Evolutionary conservation across 805 yeast species (phyloP).

Genomic region (Barnettozyma salicaria): DNA sequence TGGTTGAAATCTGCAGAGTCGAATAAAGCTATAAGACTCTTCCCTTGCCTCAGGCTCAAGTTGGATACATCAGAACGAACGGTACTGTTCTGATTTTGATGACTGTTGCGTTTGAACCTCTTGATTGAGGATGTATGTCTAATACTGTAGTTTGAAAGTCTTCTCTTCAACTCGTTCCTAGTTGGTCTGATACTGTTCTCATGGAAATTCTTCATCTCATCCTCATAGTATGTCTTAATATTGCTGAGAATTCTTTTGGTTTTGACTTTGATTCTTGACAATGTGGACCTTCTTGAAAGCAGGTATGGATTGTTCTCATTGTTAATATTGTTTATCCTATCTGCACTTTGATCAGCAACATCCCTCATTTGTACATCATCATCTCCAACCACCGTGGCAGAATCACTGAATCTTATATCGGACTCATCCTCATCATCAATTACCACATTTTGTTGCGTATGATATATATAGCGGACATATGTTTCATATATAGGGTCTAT

Average conservation of each 20-base stretch:
- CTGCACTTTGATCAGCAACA: too few species aligned
- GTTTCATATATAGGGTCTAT: slow-evolving; percentile 12
- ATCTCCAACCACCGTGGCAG: slow-evolving; percentile 7
- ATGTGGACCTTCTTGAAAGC: slow-evolving; percentile 5
- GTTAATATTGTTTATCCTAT: too few species aligned
- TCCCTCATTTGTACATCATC: slow-evolving; percentile 3
- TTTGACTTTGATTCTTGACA: slow-evolving; percentile 9
- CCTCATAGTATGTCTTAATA: slow-evolving; percentile 8
- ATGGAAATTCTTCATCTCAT: slow-evolving; percentile 8
- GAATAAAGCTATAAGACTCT: slow-evolving; percentile 5
- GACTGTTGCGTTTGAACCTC: slow-evolving; percentile 7
- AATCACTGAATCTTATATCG: slow-evolving; percentile 4
- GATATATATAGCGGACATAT: slow-evolving; percentile 12
- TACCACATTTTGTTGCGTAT: slow-evolving; percentile 7
- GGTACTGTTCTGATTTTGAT: too few species aligned
- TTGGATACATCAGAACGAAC: neutral
- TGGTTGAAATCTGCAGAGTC: slow-evolving; percentile 9
- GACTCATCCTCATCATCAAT: slow-evolving; percentile 4
- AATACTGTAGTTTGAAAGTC: slow-evolving; percentile 5
- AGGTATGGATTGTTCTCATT: neutral
- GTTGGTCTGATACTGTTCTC: slow-evolving; percentile 8
- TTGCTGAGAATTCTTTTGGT: slow-evolving; percentile 7
- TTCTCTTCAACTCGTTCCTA: slow-evolving; percentile 9
- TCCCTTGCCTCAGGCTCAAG: slow-evolving; percentile 1
- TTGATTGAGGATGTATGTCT: slow-evolving; percentile 7